Conservation (phyloP, 2,329 filamentous ascomycete genomes). For the Pseudonectria foliicola region DNA sequence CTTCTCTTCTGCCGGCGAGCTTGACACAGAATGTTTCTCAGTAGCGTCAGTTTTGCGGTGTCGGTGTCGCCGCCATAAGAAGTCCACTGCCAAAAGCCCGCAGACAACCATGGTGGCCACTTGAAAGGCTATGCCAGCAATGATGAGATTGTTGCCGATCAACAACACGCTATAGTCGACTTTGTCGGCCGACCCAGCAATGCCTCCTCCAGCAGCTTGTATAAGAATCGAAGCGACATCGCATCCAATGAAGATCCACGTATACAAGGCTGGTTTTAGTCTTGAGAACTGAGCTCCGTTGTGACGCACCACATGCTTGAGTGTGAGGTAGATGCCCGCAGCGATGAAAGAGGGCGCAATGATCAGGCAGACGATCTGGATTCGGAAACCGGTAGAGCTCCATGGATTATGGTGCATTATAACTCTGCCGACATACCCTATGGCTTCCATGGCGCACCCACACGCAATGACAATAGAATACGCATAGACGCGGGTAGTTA, state of each 20-base stretch:
- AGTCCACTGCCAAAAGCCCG: conserved; percentile 15
- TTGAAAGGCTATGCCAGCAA: conserved; percentile 55
- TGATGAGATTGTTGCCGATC: conserved; percentile 52
- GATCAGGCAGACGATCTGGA: conserved; percentile 53
- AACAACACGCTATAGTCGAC: conserved; percentile 21
- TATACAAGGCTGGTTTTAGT: conserved; percentile 37
- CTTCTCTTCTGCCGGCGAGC: too few relatives aligned
- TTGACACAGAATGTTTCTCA: not conserved
- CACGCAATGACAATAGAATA: conserved; percentile 42
- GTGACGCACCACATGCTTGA: conserved; percentile 38
- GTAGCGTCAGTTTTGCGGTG: not conserved
- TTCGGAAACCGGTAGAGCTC: conserved; percentile 35
- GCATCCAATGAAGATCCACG: conserved; percentile 51
- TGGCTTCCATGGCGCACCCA: conserved; percentile 45
- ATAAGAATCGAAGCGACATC: conserved; percentile 53
- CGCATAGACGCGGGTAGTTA: conserved; percentile 36
- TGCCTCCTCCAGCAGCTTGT: conserved; percentile 49
- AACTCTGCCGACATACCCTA: conserved; percentile 52
- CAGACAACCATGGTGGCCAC: conserved; percentile 47
- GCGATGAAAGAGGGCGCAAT: conserved; percentile 56
- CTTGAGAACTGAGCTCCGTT: conserved; percentile 38
- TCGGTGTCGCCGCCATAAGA: conserved; percentile 27
- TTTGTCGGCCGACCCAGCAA: conserved; percentile 36
- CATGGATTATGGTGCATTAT: conserved; percentile 46
- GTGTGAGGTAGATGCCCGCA: conserved; percentile 54